A percentile compares a stretch with the other conserved stretches of the same genome.
Evolutionary conservation across 2,329 filamentous ascomycete genomes (phyloP).

Genomic region (Calonectria pseudoturangicola): DNA sequence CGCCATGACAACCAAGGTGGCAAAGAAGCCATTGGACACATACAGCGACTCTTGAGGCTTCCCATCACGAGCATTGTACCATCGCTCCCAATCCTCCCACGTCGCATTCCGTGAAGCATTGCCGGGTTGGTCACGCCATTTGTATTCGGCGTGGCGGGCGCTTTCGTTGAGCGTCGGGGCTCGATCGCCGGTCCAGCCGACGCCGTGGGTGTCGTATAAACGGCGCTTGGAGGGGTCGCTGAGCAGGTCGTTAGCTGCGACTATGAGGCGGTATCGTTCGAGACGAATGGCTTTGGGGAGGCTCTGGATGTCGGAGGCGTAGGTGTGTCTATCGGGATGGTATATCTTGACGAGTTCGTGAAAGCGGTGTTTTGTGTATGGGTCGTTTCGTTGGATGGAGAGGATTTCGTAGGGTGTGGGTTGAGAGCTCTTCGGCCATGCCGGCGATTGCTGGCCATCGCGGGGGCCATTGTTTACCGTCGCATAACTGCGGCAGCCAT

Average conservation of each 20-base stretch:
- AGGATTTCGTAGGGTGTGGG: slow-evolving; percentile 96
- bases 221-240: slow-evolving; percentile 86
- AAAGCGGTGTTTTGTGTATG: slow-evolving; percentile 89
- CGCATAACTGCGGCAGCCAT: slow-evolving; percentile 48
- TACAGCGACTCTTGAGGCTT: slow-evolving; percentile 72
- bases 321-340: slow-evolving; percentile 84
- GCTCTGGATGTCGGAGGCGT: slow-evolving; percentile 51
- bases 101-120: slow-evolving; percentile 84
- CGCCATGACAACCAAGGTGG: slow-evolving; percentile 79
- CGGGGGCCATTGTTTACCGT: slow-evolving; percentile 43
- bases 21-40: slow-evolving; percentile 88
- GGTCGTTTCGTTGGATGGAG: slow-evolving; percentile 71
- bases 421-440: slow-evolving; percentile 68
- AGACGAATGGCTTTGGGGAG: slow-evolving; percentile 76
- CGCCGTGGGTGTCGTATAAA: slow-evolving; percentile 87
- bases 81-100: slow-evolving; percentile 98
- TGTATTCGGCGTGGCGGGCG: slow-evolving; percentile 63
- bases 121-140: slow-evolving; percentile 69
- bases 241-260: slow-evolving; percentile 91
- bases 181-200: slow-evolving; percentile 83
- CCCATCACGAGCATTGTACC: slow-evolving; percentile 75
- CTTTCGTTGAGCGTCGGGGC: slow-evolving; percentile 68
- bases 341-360: slow-evolving; percentile 96
- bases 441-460: slow-evolving; percentile 43
- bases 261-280: slow-evolving; percentile 92